Evolutionary conservation across 2,329 filamentous ascomycete genomes (phyloP).

Genomic region (Coniella vitis): DNA sequence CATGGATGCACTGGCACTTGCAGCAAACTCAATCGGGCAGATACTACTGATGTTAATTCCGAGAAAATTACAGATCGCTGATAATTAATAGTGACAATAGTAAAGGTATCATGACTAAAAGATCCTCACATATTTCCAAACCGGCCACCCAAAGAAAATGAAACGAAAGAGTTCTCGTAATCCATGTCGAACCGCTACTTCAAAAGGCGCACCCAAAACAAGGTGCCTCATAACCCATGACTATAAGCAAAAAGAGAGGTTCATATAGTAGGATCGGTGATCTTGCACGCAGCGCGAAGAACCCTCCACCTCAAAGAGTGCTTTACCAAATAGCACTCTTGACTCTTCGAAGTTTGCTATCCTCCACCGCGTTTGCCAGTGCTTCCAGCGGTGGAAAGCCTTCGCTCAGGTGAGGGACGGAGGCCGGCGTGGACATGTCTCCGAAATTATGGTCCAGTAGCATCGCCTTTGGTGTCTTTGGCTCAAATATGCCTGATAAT

Average conservation of each 20-base stretch:
- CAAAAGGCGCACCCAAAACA: too few relatives aligned
- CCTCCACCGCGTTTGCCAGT: neutral
- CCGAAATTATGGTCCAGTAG: slow-evolving; percentile 1
- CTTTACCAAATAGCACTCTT: slow-evolving; percentile 1
- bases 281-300: neutral
- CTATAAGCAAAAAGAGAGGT: too few relatives aligned
- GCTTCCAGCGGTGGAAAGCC: neutral
- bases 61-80: neutral
- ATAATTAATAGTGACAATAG: too few relatives aligned
- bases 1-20: too few relatives aligned
- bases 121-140: neutral
- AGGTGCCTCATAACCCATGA: too few relatives aligned
- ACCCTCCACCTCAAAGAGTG: too few relatives aligned
- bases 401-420: too few relatives aligned
- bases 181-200: too few relatives aligned
- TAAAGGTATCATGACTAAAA: neutral
- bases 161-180: neutral
- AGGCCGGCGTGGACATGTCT: neutral
- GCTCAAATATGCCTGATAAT: slow-evolving; percentile 20
- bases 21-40: too few relatives aligned
- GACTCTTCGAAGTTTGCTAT: neutral
- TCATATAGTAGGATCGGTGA: neutral
- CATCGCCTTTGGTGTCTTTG: slow-evolving; percentile 27
- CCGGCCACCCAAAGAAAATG: neutral
- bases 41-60: too few relatives aligned